Evolutionary conservation across 2,329 filamentous ascomycete genomes (phyloP), one percentile per base, ranked within the genome.

Genomic region (Salinomyces thailandicus): DNA sequence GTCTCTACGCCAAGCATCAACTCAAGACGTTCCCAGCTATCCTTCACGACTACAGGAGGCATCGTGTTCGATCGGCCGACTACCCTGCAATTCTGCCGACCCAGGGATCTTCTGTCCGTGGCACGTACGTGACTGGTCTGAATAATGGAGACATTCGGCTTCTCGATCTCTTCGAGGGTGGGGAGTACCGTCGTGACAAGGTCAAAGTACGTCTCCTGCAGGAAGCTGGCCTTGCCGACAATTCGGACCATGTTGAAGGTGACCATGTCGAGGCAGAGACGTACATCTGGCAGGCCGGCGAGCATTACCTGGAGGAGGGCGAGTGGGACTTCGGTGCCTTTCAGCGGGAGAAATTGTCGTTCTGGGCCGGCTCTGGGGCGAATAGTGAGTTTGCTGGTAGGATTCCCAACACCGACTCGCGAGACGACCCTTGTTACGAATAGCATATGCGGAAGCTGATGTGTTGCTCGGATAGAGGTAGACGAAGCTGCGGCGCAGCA

Each of bases 321-420:
- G 86, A 94, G 58, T 96, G 89, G 89, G 84, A 93, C 57, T 91
- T 86, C 62, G 77, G 79, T 32, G 76, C 82, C 44, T 96, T 95
- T 56, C 75, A 80, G 43, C 68, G 69, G 50, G 79, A 91, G 43
- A 93, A 86, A 65, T 65, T 81, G 69, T 53, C 59, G 33, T 63
- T 64, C 47, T 80, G 77, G 77, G 64, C 70, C 41, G 69, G 65
- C 9, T 48, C 45, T 19, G 64, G 67, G 42, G 62, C 58, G 13
- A 64, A 69, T 39, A 64, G 64, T 44, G 63, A 64, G 43, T 64
- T 63, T 46, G 55, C 55, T 45, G 62, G 62, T 66, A 57, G 47
- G 62, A 38, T 42, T 35, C 55, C 47, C 18, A 54, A 55, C 19
- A 44, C 51, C 42, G 49, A 51, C 54, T 14, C 15, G 44, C 18